Percentiles rank a stretch among this genome's conserved stretches.
These are phyloP conservation scores for Talaromyces sp. DNA, from an alignment of 2,329 filamentous ascomycete species.

Conservation along the genomic window DNA sequence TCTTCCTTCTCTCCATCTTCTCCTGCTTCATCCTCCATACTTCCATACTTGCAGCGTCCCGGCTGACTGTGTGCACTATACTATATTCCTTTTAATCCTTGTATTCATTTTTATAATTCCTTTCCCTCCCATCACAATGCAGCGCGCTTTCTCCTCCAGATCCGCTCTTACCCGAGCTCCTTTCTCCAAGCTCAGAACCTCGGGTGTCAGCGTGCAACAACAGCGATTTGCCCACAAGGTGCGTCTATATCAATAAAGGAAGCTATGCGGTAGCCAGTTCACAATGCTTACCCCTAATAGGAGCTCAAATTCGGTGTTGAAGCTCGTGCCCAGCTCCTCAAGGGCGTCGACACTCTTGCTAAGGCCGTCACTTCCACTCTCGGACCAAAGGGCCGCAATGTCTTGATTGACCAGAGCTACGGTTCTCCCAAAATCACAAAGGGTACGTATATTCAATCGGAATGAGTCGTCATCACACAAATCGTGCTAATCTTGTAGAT, in stretches of 20 bases:
- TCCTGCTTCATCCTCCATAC: slow-evolving; percentile 25
- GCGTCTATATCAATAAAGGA: slow-evolving; percentile 29
- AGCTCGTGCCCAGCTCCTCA: slow-evolving; percentile 79
- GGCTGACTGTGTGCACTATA: slow-evolving; percentile 31
- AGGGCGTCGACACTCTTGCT: slow-evolving; percentile 93
- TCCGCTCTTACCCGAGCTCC: slow-evolving; percentile 68
- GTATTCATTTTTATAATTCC: slow-evolving; percentile 22
- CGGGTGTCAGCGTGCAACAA: slow-evolving; percentile 73
- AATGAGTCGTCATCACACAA: background rate
- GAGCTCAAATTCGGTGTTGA: slow-evolving; percentile 99
- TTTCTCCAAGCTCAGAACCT: slow-evolving; percentile 61
- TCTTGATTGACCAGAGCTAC: slow-evolving; percentile 96
- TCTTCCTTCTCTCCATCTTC: slow-evolving; percentile 27
- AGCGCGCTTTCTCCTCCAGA: slow-evolving; percentile 86
- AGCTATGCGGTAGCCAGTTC: background rate
- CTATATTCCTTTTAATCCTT: slow-evolving; percentile 23
- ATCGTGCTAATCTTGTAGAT: slow-evolving; percentile 51
- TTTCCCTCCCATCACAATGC: slow-evolving; percentile 63
- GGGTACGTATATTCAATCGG: slow-evolving; percentile 56
- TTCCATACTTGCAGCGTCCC: slow-evolving; percentile 29
- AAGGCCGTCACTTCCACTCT: slow-evolving; percentile 94
- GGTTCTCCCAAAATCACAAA: slow-evolving; percentile 99
- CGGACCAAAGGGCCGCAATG: slow-evolving; percentile 96
- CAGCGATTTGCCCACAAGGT: slow-evolving; percentile 98
- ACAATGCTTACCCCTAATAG: slow-evolving; percentile 48